These are phyloP conservation scores for Cordia subcordata DNA, from an alignment of 257 asterid genomes.

Conservation along the genomic window DNA sequence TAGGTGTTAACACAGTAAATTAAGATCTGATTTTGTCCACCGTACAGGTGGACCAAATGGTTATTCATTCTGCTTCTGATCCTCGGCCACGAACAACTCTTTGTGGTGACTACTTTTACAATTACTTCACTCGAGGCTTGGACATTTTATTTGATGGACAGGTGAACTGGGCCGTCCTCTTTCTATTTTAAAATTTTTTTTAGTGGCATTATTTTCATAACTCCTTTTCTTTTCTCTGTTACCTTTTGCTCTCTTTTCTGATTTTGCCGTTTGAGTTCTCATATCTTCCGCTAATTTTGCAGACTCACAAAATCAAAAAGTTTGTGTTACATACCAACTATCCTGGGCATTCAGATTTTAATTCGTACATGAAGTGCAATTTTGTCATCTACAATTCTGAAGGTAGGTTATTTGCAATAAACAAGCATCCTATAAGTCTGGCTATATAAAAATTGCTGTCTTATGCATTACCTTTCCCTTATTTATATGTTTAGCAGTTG, in stretches of 20 bases:
- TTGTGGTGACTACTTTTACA: slow-evolving; percentile 79
- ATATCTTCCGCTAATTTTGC: slow-evolving; percentile 21
- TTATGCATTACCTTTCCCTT: no score
- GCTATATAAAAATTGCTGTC: no score
- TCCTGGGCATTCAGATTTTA: slow-evolving; percentile 92
- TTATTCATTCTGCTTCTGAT: slow-evolving; percentile 78
- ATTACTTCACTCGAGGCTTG: slow-evolving; percentile 69
- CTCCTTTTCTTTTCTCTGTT: background rate
- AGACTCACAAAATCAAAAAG: slow-evolving; percentile 77
- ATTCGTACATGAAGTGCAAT: slow-evolving; percentile 81
- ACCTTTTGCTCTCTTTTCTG: background rate
- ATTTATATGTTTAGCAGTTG: slow-evolving; percentile 26
- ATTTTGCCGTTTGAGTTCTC: background rate
- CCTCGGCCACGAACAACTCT: slow-evolving; percentile 67
- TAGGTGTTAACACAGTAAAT: background rate
- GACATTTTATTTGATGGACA: slow-evolving; percentile 81
- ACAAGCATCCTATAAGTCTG: no score
- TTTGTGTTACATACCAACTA: slow-evolving; percentile 81
- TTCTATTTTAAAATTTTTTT: background rate
- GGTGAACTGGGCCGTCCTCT: slow-evolving; percentile 24
- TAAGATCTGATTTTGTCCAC: slow-evolving; percentile 7
- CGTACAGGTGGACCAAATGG: slow-evolving; percentile 79
- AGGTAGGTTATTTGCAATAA: slow-evolving; percentile 30
- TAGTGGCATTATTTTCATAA: no score
- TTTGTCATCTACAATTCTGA: slow-evolving; percentile 51